phyloP scores from a whole-genome alignment of 1,139 yeast genomes.

The Hanseniaspora gamundiae region DNA sequence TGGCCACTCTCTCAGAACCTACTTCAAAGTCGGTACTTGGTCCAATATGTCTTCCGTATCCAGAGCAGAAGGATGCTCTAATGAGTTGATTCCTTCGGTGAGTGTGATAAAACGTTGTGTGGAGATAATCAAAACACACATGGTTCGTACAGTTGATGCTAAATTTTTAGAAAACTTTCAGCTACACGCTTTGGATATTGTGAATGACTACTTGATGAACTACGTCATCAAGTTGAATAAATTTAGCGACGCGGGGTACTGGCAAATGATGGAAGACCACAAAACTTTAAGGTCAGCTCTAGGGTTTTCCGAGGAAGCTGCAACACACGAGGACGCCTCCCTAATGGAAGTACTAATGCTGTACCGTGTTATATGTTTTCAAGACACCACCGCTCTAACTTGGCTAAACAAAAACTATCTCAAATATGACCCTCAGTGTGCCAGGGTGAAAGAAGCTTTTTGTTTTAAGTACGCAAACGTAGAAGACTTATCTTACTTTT shows the following conservation, averaged over 20 bases:
- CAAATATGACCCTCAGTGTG: constrained; percentile 20
- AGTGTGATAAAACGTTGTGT: constrained; percentile 23
- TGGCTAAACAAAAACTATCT: constrained; percentile 23
- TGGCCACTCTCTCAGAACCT: constrained; percentile 19
- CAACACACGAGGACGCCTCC: constrained; percentile 26
- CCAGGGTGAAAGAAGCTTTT: constrained; percentile 16
- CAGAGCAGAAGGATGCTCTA: constrained; percentile 7
- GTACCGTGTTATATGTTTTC: constrained; percentile 28
- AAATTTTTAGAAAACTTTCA: constrained; percentile 16
- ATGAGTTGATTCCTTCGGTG: constrained; percentile 19
- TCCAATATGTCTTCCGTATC: constrained; percentile 5
- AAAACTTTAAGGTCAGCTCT: constrained; percentile 33
- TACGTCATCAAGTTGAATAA: constrained; percentile 51
- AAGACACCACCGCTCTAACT: constrained; percentile 26
- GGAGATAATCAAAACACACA: constrained; percentile 19
- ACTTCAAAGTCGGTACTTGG: constrained; percentile 22
- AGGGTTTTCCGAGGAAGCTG: constrained; percentile 22
- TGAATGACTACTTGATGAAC: constrained; percentile 42
- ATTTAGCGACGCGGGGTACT: constrained; percentile 44
- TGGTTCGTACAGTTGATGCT: constrained; percentile 20
- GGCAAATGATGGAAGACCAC: constrained; percentile 46
- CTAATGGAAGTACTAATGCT: constrained; percentile 30
- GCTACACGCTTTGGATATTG: constrained; percentile 30
- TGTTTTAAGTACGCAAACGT: constrained; percentile 19
- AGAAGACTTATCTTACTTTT: constrained; percentile 27